A percentile compares a stretch with the other conserved stretches of the same genome.
Evolutionary conservation across 2,329 filamentous ascomycete genomes (phyloP).

Genomic region (Hypomyces rosellus): DNA sequence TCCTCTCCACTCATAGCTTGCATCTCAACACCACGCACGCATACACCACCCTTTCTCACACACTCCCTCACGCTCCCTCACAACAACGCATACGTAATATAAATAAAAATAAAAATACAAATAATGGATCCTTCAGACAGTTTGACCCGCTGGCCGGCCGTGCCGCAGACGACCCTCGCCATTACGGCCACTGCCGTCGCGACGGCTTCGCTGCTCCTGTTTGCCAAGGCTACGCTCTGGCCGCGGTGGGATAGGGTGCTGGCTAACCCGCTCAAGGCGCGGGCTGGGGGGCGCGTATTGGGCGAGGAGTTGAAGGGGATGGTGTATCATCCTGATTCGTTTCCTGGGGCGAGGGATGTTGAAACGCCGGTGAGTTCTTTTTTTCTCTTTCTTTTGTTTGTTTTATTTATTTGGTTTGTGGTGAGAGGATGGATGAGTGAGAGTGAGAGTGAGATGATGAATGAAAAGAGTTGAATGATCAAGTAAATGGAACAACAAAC

Average conservation of each 20-base stretch:
- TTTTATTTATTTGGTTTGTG: not conserved
- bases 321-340: slow-evolving; percentile 58
- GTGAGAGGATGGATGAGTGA: not conserved
- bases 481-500: not conserved
- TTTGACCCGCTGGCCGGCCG: slow-evolving; percentile 15
- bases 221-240: slow-evolving; percentile 32
- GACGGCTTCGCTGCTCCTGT: slow-evolving; percentile 33
- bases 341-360: slow-evolving; percentile 70
- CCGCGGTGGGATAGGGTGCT: slow-evolving; percentile 34
- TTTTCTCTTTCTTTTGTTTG: not conserved
- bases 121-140: slow-evolving; percentile 25
- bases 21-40: not conserved
- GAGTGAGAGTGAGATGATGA: not conserved
- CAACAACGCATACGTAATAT: not conserved
- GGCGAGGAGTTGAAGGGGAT: slow-evolving; percentile 32
- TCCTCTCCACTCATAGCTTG: not conserved
- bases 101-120: not conserved
- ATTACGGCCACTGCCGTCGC: slow-evolving; percentile 36
- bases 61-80: not conserved
- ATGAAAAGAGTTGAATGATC: not conserved
- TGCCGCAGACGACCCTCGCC: slow-evolving; percentile 21
- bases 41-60: not conserved
- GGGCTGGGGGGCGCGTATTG: slow-evolving; percentile 30
- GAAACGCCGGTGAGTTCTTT: slow-evolving; percentile 49
- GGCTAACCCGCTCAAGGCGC: slow-evolving; percentile 38